Evolutionary conservation across 78 protist genomes (phyloP), one percentile per base, ranked within the genome.

Genomic region (Dictyostelium citrinum): DNA sequence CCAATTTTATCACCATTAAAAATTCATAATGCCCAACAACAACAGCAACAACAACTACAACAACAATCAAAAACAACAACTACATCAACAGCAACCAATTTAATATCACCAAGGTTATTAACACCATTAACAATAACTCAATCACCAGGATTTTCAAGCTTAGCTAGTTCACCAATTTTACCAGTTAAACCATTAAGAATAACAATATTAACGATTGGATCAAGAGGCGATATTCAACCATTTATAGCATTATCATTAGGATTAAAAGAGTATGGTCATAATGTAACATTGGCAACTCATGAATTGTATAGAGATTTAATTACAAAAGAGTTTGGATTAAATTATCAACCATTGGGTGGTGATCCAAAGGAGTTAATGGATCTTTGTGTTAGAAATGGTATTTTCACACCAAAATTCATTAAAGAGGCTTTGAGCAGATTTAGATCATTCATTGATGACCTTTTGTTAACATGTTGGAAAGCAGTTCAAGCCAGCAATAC

Each of bases 141-240:
- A 24, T 55, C 84, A 12, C 39, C 35, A n/a, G 81, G 35, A 41
- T n/a, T 75, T 24, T 64, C 72, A 64, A 64, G 72, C 27, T 64
- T 64, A 64, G 72, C 27, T 64, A 27, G 17, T 64, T 64, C 72
- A 64, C 83, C 83, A 17, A 17, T 61, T 8, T 60, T 78, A n/a
- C 77, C 77, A 27, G 24, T 45, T 51, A 49, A n/a, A 29, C 37
- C 68, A n/a, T 22, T 92, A 8, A 77, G 67, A 58, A 37, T 93
- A 20, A 78, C 81, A 5, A 81, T 93, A 9, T n/a, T 93, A 9
- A 76, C 91, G 3, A 88, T 93, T 35, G 96, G 96, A 31, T 80
- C 90, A 22, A 51, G 96, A 41, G 96, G 96, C 37, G 96, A 93
- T 46, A 81, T 93, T 49, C 96, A 93, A 93, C 96, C 96, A 46